Evolutionary conservation across 306 rosid genomes (phyloP), one percentile per base, ranked within the genome.

Genomic region (Ceratonia siliqua): DNA sequence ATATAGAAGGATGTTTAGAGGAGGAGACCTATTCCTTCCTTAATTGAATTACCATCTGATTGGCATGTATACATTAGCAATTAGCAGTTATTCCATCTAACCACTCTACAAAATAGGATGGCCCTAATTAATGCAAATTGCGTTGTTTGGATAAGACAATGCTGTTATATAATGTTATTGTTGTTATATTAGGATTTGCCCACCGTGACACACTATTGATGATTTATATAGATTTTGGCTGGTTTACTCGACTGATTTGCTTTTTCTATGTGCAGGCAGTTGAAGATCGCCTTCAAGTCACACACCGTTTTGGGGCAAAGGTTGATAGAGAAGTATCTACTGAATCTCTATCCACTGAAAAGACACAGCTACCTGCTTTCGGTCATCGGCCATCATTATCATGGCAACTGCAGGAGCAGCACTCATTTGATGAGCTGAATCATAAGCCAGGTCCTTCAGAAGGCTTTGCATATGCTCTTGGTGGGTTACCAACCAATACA

Each of bases 401-500:
- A 49, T 92, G 95, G 97, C 81, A 84, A 52, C 72, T 84, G 61
- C 94, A 80, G 84, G 91, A 89, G 53, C 78, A 84, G 22, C 82
- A 67, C 28, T 58, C 87, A 33, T 52, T 79, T 79, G 91, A 84
- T 77, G 86, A 80, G 67, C 73, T 69, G 81, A 76, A 85, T 68
- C 75, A 61, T 56, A 83, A 73, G 83, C 79, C 88, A 43, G 80
- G 62, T 79, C 83, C 78, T 53, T 85, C 87, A 12, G 92, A 86
- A 78, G 82, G 78, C 59, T 85, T 74, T 74, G 82, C 74, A 70
- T 75, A 93, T 49, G 42, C 83, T 73, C 69, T 79, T n/a, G 77
- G 86, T 68, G 77, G 84, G 45, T 65, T 86, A 50, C 83, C 88
- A 14, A 52, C 72, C 70, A 80, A 72, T 65, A 64, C 77, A 32